Evolutionary conservation across 768 basidiomycete genomes (phyloP), one percentile per base, ranked within the genome.

Genomic region (Hygrocybe coccinea): DNA sequence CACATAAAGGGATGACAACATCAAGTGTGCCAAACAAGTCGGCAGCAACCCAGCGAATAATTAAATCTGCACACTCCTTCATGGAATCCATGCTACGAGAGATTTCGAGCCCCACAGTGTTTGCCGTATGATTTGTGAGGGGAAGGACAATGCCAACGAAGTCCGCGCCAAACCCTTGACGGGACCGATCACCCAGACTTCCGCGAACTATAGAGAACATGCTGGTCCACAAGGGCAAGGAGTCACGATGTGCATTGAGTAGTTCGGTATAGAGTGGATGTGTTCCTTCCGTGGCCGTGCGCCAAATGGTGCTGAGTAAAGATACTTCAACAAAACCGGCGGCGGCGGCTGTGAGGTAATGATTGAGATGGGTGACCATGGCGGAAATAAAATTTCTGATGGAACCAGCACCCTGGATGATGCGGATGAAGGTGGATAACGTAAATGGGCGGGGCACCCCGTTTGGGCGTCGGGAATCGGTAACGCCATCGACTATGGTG

Each of bases 181-280:
- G 43, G 9, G 17, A n/a, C 3, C 43, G 17, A 2, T 24, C 43
- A 24, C 17, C 25, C n/a, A 34, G 11, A 25, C 9, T 21, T 49
- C 47, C 12, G 33, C 47, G 47, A n/a, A 24, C 21, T 24, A 49
- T 19, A 2, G 47, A 49, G 17, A 49, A 49, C 6, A 49, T 29
- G 47, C 47, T 49, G 24, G 47, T 49, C 47, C 47, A 49, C n/a
- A 49, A 49, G 12, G 21, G 17, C 47, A 49, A 11, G 25, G 47
- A 49, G 19, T 49, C 47, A 49, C 47, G 47, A 25, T 49, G 47
- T 24, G 33, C 47, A 49, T 25, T 24, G 47, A 49, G 14, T n/a
- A 49, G 47, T 24, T 49, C 47, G 25, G 47, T 24, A 17, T 49
- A 49, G 9, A 49, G 47, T 25, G 47, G 47, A 49, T 49, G 47